These are phyloP conservation scores for Danielia oregonensis DNA, from an alignment of 805 yeast genomes.

Conservation along the genomic window DNA sequence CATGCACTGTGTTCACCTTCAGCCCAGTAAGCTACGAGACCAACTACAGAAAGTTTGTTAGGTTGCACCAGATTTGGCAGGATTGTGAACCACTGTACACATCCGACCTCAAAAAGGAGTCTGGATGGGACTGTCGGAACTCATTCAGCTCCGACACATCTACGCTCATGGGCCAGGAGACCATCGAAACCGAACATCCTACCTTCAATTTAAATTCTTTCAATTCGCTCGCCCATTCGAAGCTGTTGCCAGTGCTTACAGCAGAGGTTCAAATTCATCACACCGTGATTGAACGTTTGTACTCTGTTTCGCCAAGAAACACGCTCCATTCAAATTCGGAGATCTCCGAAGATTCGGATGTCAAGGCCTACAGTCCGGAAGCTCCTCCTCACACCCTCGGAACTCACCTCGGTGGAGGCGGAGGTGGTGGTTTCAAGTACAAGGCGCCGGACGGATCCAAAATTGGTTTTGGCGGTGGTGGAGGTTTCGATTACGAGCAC, in stretches of 20 bases:
- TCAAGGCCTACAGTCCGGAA: not conserved
- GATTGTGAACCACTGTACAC: not conserved
- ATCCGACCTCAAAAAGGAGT: not conserved
- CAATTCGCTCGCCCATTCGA: not conserved
- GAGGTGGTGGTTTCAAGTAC: slow-evolving; percentile 21
- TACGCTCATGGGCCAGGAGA: not conserved
- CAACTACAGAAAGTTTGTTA: slow-evolving; percentile 7
- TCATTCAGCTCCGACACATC: not conserved
- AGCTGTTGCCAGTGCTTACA: slow-evolving; percentile 6
- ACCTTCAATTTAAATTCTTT: slow-evolving; percentile 10
- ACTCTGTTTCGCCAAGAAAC: slow-evolving; percentile 39
- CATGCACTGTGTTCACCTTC: slow-evolving; percentile 7
- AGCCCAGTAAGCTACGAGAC: slow-evolving; percentile 9
- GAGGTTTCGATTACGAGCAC: slow-evolving; percentile 23
- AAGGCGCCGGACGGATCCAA: slow-evolving; percentile 21
- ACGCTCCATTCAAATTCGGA: slow-evolving; percentile 30
- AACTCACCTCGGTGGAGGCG: slow-evolving; percentile 24
- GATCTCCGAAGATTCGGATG: not conserved
- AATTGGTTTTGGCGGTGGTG: slow-evolving; percentile 26
- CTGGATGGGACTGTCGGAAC: not conserved
- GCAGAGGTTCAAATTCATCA: slow-evolving; percentile 5
- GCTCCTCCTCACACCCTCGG: slow-evolving; percentile 4
- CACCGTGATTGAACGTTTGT: slow-evolving; percentile 25
- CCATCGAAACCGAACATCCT: slow-evolving; percentile 3
- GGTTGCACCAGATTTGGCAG: not conserved